phyloP scores from a whole-genome alignment of 2,329 filamentous ascomycete species.

The Ophiocordyceps camponoti-rufipedis region DNA sequence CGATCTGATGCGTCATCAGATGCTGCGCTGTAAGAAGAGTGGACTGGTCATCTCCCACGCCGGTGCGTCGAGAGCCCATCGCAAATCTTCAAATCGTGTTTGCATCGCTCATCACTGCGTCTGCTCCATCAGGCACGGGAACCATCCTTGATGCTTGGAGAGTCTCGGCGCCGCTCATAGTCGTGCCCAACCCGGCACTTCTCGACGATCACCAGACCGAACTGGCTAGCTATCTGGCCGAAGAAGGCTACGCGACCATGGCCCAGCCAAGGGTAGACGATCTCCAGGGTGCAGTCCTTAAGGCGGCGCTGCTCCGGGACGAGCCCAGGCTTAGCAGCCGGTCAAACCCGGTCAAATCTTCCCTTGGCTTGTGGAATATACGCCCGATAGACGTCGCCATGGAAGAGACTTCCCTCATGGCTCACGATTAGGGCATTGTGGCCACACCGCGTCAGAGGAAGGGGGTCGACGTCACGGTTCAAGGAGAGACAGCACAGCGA shows the following conservation, averaged over 20 bases:
- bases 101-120: not conserved
- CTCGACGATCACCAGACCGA: slow-evolving; percentile 86
- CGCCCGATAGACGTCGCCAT: slow-evolving; percentile 12
- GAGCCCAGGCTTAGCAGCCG: slow-evolving; percentile 17
- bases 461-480: not conserved
- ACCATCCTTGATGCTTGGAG: slow-evolving; percentile 73
- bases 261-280: slow-evolving; percentile 28
- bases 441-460: too few relatives aligned
- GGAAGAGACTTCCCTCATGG: slow-evolving; percentile 19
- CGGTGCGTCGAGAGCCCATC: slow-evolving; percentile 29
- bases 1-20: slow-evolving; percentile 23
- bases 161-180: slow-evolving; percentile 57
- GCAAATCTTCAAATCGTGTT: too few relatives aligned
- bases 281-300: slow-evolving; percentile 18
- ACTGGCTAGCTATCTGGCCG: slow-evolving; percentile 58
- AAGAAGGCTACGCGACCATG: slow-evolving; percentile 59
- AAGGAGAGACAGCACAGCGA: not conserved
- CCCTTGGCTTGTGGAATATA: slow-evolving; percentile 17
- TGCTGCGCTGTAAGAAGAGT: slow-evolving; percentile 33
- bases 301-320: slow-evolving; percentile 16
- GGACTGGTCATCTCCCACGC: slow-evolving; percentile 81
- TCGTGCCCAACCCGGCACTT: slow-evolving; percentile 69
- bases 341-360: slow-evolving; percentile 9
- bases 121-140: slow-evolving; percentile 49
- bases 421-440: slow-evolving; percentile 9